These are phyloP conservation scores for Chrysoporthe deuterocubensis DNA, from an alignment of 2,329 filamentous ascomycete genomes.

Conservation along the genomic window DNA sequence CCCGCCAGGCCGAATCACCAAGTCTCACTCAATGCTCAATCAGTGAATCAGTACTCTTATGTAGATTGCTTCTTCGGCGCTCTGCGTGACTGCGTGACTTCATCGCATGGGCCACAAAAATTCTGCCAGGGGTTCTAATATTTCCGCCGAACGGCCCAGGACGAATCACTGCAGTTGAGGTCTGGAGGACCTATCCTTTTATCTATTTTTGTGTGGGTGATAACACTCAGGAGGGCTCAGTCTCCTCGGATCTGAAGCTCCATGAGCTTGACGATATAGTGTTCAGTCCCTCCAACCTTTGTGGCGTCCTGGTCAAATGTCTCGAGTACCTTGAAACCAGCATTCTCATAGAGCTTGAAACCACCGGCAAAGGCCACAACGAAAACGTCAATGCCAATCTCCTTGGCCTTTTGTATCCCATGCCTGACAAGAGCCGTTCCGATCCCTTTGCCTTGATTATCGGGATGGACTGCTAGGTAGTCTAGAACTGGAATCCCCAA, in stretches of 20 bases:
- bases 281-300: slow-evolving; percentile 31
- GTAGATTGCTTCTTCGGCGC: too few relatives aligned
- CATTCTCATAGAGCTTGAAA: slow-evolving; percentile 31
- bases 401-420: slow-evolving; percentile 32
- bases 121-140: too few relatives aligned
- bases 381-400: slow-evolving; percentile 33
- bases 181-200: too few relatives aligned
- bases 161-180: too few relatives aligned
- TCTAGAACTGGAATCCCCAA: slow-evolving; percentile 31
- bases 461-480: slow-evolving; percentile 35
- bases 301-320: slow-evolving; percentile 33
- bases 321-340: slow-evolving; percentile 32
- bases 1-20: too few relatives aligned
- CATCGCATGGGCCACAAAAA: too few relatives aligned
- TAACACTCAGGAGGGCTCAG: neutral
- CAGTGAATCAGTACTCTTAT: too few relatives aligned
- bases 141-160: too few relatives aligned
- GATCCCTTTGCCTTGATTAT: slow-evolving; percentile 32
- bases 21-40: too few relatives aligned
- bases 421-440: slow-evolving; percentile 31
- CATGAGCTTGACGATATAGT: slow-evolving; percentile 32
- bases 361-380: slow-evolving; percentile 32
- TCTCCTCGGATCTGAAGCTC: slow-evolving; percentile 27
- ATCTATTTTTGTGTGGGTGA: too few relatives aligned
- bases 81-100: too few relatives aligned